These are phyloP conservation scores for Fusarium drepaniforme DNA, from an alignment of 2,329 filamentous ascomycete genomes.

Conservation along the genomic window DNA sequence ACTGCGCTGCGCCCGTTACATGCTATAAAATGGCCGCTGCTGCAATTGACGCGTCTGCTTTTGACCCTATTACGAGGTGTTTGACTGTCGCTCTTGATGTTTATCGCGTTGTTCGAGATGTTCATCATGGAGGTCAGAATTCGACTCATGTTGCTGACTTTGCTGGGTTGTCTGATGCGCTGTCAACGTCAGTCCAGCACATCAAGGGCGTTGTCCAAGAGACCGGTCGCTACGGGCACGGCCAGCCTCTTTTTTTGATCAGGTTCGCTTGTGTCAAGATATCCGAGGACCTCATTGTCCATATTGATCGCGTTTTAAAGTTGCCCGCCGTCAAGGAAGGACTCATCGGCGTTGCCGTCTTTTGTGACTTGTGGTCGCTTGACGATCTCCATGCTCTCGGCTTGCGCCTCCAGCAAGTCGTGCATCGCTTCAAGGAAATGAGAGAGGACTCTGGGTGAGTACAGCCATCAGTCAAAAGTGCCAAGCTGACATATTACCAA, in stretches of 20 bases:
- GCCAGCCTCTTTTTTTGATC: conserved; percentile 6
- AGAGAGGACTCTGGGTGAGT: conserved; percentile 16
- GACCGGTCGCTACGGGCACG: neutral
- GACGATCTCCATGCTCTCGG: conserved; percentile 34
- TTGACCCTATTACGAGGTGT: conserved; percentile 31
- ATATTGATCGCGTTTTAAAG: conserved; percentile 28
- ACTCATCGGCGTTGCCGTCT: conserved; percentile 3
- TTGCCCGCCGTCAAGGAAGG: neutral
- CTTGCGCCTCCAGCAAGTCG: conserved; percentile 33
- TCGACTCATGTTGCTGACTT: conserved; percentile 8
- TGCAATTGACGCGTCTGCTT: neutral
- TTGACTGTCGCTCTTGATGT: conserved; percentile 28
- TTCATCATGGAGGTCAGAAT: conserved; percentile 12
- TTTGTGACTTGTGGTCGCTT: conserved; percentile 35
- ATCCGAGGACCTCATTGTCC: conserved; percentile 40
- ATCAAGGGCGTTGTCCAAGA: conserved; percentile 2
- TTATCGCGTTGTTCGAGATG: conserved; percentile 10
- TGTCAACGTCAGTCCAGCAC: conserved; percentile 13
- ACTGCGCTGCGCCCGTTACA: conserved; percentile 42
- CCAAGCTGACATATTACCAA: neutral
- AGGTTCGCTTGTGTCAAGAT: conserved; percentile 41
- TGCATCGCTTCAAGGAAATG: conserved; percentile 20
- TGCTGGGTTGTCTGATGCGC: conserved; percentile 4
- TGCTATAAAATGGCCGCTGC: conserved; percentile 49
- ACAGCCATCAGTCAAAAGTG: neutral